Evolutionary conservation across 148 eudicot genomes (phyloP).

Genomic region (Linanthus parryae): DNA sequence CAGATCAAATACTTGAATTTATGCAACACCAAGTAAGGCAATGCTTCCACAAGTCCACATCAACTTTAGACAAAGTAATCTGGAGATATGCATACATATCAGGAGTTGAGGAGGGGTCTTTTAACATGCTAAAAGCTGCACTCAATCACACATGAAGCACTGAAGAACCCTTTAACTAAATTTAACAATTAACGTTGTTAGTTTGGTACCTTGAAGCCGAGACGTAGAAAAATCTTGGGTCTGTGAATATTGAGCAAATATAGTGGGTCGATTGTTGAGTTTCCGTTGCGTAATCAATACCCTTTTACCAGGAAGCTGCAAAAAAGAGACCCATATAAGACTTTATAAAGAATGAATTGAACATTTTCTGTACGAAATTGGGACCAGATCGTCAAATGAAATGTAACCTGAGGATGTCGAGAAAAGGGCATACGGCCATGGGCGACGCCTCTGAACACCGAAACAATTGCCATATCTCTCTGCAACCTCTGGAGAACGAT

Average conservation of each 20-base stretch:
- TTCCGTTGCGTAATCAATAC: conserved; percentile 27
- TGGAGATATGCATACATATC: too few species aligned
- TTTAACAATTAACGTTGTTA: not conserved
- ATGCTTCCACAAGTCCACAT: too few species aligned
- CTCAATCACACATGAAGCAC: too few species aligned
- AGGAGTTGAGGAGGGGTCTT: too few species aligned
- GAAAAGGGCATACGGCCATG: conserved; percentile 43
- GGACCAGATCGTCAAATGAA: not conserved
- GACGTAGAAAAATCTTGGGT: conserved; percentile 68
- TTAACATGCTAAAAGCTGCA: too few species aligned
- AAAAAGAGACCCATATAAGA: not conserved
- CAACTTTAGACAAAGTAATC: too few species aligned
- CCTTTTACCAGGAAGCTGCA: conserved; percentile 40
- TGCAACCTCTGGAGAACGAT: too few species aligned
- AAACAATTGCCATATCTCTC: conserved; percentile 26
- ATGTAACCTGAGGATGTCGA: conserved; percentile 41
- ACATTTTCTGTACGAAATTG: not conserved
- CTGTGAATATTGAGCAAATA: conserved; percentile 62
- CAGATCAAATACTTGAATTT: too few species aligned
- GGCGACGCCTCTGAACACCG: conserved; percentile 33
- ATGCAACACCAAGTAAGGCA: too few species aligned
- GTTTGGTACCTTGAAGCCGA: conserved; percentile 59
- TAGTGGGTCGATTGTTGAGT: conserved; percentile 26
- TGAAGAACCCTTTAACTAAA: not conserved
- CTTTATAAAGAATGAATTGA: not conserved